Evolutionary conservation across 192 early-diverging fungal species (phyloP).

Genomic region (Obelidium mucronatum): DNA sequence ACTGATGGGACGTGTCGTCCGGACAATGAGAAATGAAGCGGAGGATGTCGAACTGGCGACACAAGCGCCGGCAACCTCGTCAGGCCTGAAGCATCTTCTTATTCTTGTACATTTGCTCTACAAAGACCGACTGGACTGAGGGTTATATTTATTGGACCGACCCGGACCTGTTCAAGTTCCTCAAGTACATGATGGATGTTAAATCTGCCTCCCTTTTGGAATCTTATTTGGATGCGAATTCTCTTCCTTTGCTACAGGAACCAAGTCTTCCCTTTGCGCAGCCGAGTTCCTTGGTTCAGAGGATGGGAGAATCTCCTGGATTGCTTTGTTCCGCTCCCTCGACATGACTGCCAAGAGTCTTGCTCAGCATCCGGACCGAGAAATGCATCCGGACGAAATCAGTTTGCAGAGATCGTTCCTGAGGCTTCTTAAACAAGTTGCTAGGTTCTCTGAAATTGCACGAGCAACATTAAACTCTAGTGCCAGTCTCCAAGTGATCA

Average conservation of each 20-base stretch:
- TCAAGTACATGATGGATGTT: constrained; percentile 56
- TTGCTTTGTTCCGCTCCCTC: constrained; percentile 55
- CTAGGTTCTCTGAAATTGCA: constrained; percentile 76
- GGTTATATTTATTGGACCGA: constrained; percentile 55
- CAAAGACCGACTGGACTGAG: constrained; percentile 74
- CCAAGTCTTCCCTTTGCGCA: constrained; percentile 66
- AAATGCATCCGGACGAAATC: constrained; percentile 79
- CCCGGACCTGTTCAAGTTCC: constrained; percentile 53
- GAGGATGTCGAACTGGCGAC: constrained; percentile 28
- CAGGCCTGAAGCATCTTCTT: constrained; percentile 70
- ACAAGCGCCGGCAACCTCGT: not conserved
- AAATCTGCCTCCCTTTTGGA: constrained; percentile 38
- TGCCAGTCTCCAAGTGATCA: constrained; percentile 68
- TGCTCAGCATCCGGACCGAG: constrained; percentile 38
- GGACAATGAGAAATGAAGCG: constrained; percentile 37
- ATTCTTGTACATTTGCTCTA: constrained; percentile 77
- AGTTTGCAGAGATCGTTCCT: constrained; percentile 77
- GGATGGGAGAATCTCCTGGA: constrained; percentile 30
- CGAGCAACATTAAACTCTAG: constrained; percentile 74
- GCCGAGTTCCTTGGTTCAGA: constrained; percentile 61
- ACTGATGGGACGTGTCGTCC: constrained; percentile 29
- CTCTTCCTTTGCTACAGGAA: constrained; percentile 80
- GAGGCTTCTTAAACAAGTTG: constrained; percentile 77
- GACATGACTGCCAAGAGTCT: constrained; percentile 52
- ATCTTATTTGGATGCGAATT: constrained; percentile 85